Evolutionary conservation across 768 basidiomycete species (phyloP).

Genomic region (Lactarius vividus): DNA sequence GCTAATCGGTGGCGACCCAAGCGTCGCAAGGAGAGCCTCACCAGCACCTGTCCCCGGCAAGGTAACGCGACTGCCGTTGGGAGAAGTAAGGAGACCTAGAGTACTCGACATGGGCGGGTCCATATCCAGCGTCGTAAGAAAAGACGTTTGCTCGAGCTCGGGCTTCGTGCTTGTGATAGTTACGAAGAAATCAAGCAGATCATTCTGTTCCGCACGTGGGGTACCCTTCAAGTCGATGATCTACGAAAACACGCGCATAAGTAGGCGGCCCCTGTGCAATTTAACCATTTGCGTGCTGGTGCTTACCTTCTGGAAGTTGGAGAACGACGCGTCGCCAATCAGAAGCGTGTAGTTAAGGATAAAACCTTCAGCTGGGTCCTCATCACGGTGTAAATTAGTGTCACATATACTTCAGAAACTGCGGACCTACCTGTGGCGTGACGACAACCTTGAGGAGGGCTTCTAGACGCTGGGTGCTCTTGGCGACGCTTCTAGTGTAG

Average conservation of each 20-base stretch:
- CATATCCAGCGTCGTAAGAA: conserved; percentile 95
- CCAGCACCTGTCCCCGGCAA: conserved; percentile 41
- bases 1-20: conserved; percentile 61
- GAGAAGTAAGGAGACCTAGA: conserved; percentile 58
- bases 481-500: conserved; percentile 79
- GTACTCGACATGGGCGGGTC: conserved; percentile 61
- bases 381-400: conserved; percentile 11
- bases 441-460: conserved; percentile 94
- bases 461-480: conserved; percentile 79
- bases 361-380: conserved; percentile 93
- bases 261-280: neutral
- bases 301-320: conserved; percentile 94
- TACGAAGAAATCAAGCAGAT: conserved; percentile 86
- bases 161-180: conserved; percentile 90
- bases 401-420: neutral
- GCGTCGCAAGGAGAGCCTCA: conserved; percentile 58
- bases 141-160: conserved; percentile 86
- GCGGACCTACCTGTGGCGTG: conserved; percentile 85
- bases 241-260: conserved; percentile 39
- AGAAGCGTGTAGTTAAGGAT: conserved; percentile 93
- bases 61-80: conserved; percentile 59
- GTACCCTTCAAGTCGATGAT: conserved; percentile 95
- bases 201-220: conserved; percentile 80
- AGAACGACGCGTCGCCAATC: conserved; percentile 91
- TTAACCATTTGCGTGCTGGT: neutral